Base-by-base conservation (phyloP, 352 stramenopile species). In the Phytopythium litorale region DNA sequence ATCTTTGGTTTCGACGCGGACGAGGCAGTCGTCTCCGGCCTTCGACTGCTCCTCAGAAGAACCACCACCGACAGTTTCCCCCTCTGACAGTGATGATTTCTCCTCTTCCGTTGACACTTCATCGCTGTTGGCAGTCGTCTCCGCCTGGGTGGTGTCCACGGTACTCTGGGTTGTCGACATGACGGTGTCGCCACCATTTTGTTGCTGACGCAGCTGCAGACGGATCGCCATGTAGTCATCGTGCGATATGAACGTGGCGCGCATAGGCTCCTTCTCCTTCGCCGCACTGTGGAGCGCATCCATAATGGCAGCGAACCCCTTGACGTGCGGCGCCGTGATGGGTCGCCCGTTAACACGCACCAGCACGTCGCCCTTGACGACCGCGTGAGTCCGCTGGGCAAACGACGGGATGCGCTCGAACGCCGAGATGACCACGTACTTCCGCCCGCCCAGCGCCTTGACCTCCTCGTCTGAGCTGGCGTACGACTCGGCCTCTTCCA, bases 361-460 rank as follows among this genome's bases (percentile, higher is more conserved):
- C 5, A 94, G 50, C 21, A 91, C 71, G 60, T 94, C 86, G n/a
- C 80, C 77, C 8, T 77, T 73, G 45, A 77, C 64, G 7, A 94
- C 70, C n/a, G 77, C 37, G 49, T 79, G 81, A 15, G 68, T 88
- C 45, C 86, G 84, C 35, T 92, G 83, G 0, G 84, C 86, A 59
- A 86, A 88, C 19, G 84, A 93, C 9, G 86, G 86, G 16, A 92
- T 65, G 16, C 86, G 78, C 8, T 72, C 52, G 59, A 94, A 94
- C 9, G 79, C 80, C 7, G 80, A 82, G 4, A 94, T 52, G 7
- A 89, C 77, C 13, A 90, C 81, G 48, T 92, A 88, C 48, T 78
- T 87, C 18, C 75, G 76, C 7, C 64, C 75, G 50, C 85, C 80
- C 2, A 72, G 75, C 6, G 72, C 61, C 8, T 52, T 56, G 18